Base-by-base conservation (phyloP, 495 filamentous ascomycete genomes). In the Xylaria curta region DNA sequence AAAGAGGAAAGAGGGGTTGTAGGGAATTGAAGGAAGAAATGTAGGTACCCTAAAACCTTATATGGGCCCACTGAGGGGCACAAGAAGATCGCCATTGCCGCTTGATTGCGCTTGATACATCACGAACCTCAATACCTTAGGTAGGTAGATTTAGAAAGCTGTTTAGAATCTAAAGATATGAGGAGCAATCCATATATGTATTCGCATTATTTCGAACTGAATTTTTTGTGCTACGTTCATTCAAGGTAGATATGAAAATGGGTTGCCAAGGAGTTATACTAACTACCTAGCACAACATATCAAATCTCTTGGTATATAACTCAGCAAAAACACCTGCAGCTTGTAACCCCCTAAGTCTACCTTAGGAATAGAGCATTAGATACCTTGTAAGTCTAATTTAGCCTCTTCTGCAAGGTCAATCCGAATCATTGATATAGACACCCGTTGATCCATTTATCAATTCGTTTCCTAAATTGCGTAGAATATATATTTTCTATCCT, bases 1-100 rank as follows among this genome's bases (percentile, higher is more conserved):
- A 60, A 63, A 63, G 38, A 44, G 60, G 60, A 63, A 63, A 44
- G 60, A 63, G 60, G 60, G 60, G 60, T 61, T 42, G 59, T 59
- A 19, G 28, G 54, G 17, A 36, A 38, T 38, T 21, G 6, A 31
- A 15, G 10, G 51, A 24, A 54, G 51, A 13, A 26, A 26, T 54
- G 51, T 19, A 49, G 28, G 53, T 13, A 31, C 28, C 28, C 3
- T 31, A 53, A 26, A 24, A 24, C 4, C 21, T 53, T 24, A 28
- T 56, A n/a, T 31, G 53, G 53, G 26, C 21, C 53, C 53, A 56
- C 53, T 12, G 53, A 56, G 53, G 53, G 53, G 53, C 53, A 56
- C 24, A 26, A 15, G 21, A 24, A 51, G 51, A 13, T 56, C 53
- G 26, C 26, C 53, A 31, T 56, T 56, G 12, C 53, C 7, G 53